Evolutionary conservation across 1,284 basidiomycete genomes (phyloP), one percentile per base, ranked within the genome.

Genomic region (Ustilago lituana): DNA sequence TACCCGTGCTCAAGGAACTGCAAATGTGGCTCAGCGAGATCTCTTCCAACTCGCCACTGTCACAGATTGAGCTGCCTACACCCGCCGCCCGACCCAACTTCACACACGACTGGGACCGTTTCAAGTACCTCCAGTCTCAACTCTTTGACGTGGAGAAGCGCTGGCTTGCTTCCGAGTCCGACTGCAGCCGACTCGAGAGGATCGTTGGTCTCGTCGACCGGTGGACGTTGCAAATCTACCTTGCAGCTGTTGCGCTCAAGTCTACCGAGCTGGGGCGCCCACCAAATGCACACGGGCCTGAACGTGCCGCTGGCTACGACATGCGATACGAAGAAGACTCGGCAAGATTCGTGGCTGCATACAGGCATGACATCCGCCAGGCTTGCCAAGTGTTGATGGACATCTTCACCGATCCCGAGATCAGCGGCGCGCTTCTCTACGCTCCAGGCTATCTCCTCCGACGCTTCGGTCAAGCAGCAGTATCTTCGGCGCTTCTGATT

Each of bases 101-200:
- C 27, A 68, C 49, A 0, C 65, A 68, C 39, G 58, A 68, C 32
- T 68, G 65, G 65, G 65, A 68, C 17, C 65, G 65, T 10, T 68
- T 68, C 59, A 68, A 68, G 29, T 68, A 62, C 31, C 54, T 62
- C 7, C 53, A 68, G 33, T 58, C 53, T 10, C 65, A 68, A 29
- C 46, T 68, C 15, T 58, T 68, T 19, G 65, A 68, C 17, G 23
- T 61, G 12, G 65, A 68, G 29, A 68, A 68, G 33, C 58, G 65
- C 9, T 68, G 65, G 65, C 33, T 61, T 4, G 44, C 48, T 20
- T 52, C 65, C 15, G 65, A 68, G 46, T 47, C 58, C 17, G 65
- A 68, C 26, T 68, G 54, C 36, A 68, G 58, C 20, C 54, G 54
- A 17, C 59, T 68, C n/a, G 65, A 68, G 43, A 45, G 58, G 19